Evolutionary conservation across 164 flowering plant genomes (phyloP).

Genomic region (Platanus orientalis): DNA sequence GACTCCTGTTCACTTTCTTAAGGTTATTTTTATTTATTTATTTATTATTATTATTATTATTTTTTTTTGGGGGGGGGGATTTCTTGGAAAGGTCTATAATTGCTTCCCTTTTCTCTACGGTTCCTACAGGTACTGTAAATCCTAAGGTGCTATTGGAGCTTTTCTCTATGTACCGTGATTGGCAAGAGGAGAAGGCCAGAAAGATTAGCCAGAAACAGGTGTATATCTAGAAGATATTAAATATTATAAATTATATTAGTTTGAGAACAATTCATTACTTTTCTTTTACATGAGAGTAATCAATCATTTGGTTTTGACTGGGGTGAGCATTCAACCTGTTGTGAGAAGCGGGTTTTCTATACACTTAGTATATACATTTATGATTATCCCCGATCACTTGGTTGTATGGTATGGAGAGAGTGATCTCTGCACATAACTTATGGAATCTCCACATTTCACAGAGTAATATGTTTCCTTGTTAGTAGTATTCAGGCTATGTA

Average conservation of each 20-base stretch:
- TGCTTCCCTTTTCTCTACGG: slow-evolving; percentile 10
- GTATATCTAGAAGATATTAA: too few species aligned
- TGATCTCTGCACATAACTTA: neutral
- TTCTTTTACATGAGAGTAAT: neutral
- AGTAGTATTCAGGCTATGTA: too few species aligned
- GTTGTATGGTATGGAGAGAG: neutral
- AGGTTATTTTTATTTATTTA: too few species aligned
- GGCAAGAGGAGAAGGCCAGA: slow-evolving; percentile 75
- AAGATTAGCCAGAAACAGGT: slow-evolving; percentile 80
- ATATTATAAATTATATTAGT: neutral
- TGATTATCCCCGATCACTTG: neutral
- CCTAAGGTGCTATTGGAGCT: slow-evolving; percentile 81
- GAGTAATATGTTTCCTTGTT: too few species aligned
- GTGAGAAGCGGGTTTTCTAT: neutral
- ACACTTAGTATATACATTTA: slow-evolving; percentile 2
- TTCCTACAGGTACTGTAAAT: slow-evolving; percentile 52
- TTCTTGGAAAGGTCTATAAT: too few species aligned
- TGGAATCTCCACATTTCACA: too few species aligned
- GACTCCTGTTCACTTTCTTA: neutral
- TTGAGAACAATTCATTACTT: too few species aligned
- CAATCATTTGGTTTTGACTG: neutral
- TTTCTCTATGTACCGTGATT: slow-evolving; percentile 75
- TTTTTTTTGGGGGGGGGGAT: too few species aligned
- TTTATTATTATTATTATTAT: too few species aligned
- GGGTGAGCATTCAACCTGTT: neutral